A percentile compares a stretch with the other conserved stretches of the same genome.
Conservation (phyloP, 345 rosid genomes). For the Linum usitatissimum region DNA sequence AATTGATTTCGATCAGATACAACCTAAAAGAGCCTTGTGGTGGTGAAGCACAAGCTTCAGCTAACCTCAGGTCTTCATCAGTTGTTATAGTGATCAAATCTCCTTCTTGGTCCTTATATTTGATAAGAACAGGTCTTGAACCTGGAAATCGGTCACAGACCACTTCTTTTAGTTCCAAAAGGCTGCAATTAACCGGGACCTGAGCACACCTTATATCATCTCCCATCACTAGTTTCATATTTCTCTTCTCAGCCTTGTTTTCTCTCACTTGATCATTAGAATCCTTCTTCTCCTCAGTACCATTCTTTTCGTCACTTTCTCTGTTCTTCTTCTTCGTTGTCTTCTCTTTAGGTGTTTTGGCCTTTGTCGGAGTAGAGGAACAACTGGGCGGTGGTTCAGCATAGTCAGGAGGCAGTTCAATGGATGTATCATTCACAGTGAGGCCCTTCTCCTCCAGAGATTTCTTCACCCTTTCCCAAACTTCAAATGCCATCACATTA, state of each 20-base stretch:
- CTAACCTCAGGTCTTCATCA: constrained; percentile 72
- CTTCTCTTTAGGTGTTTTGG: constrained; percentile 34
- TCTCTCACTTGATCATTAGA: constrained; percentile 21
- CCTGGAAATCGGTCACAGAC: constrained; percentile 60
- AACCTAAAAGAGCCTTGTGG: constrained; percentile 42
- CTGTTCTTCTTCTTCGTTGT: constrained; percentile 21
- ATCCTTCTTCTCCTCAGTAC: constrained; percentile 30
- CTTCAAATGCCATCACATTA: constrained; percentile 64
- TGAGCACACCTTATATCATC: constrained; percentile 78
- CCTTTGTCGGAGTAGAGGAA: constrained; percentile 21
- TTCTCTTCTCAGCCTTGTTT: constrained; percentile 43
- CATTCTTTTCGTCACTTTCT: constrained; percentile 11
- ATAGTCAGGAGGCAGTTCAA: constrained; percentile 65
- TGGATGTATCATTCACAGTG: constrained; percentile 41
- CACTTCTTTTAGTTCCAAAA: constrained; percentile 55
- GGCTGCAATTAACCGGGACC: constrained; percentile 57
- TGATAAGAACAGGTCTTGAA: constrained; percentile 53
- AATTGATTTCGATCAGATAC: constrained; percentile 50
- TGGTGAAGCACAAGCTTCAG: constrained; percentile 42
- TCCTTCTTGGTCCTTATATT: constrained; percentile 84
- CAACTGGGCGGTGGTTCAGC: constrained; percentile 31
- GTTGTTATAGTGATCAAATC: constrained; percentile 75
- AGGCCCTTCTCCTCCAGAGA: constrained; percentile 51
- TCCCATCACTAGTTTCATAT: constrained; percentile 55
- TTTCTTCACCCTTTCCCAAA: constrained; percentile 52